Evolutionary conservation across 176 grass and related monocot species (phyloP), one percentile per base, ranked within the genome.

Genomic region (Triticum monococcum): DNA sequence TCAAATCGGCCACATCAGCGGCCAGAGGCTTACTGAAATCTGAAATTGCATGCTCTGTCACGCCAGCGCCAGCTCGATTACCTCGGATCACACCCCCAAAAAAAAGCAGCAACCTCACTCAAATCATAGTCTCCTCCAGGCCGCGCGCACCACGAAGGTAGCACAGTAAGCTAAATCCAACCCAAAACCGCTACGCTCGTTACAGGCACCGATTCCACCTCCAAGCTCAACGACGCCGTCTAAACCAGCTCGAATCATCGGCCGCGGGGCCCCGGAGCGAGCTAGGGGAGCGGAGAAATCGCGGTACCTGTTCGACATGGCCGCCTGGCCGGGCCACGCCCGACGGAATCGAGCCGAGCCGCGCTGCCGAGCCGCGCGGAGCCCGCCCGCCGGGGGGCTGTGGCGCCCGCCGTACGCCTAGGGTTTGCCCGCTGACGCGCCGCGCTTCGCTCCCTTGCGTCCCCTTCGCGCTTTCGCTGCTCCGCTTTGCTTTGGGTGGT

Each of bases 281-380:
- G 26, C 50, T 7, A 54, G 38, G 28, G 25, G 10, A 54, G 80
- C 0, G 18, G 64, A 35, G 80, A 30, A 68, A 54, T 17, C 79
- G 64, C 28, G 3, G 28, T 73, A 89, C 87, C 87, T 89, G 81
- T 6, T 84, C 43, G 81, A 72, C 87, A 88, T 83, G 81, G 54
- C 66, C 76, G 76, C 23, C 66, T 23, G 64, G 59, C 45, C 25
- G 72, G 30, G 67, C 38, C 28, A 35, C 41, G 9, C 30, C 43
- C 16, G 61, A 17, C 75, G 67, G 25, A 83, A 73, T 32, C 75
- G 54, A 84, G 54, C 86, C 74, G 45, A 25, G 75, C 87, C 65
- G 81, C 23, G 68, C n/a, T 41, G 52, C 75, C 81, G 37, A 69
- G 20, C 64, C 40, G 68, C 17, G 72, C 38, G 78, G 45, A 20